A percentile compares a stretch with the other conserved stretches of the same genome.
Conservation (phyloP, 2,329 filamentous ascomycete species). For the Colletotrichum trifolii region DNA sequence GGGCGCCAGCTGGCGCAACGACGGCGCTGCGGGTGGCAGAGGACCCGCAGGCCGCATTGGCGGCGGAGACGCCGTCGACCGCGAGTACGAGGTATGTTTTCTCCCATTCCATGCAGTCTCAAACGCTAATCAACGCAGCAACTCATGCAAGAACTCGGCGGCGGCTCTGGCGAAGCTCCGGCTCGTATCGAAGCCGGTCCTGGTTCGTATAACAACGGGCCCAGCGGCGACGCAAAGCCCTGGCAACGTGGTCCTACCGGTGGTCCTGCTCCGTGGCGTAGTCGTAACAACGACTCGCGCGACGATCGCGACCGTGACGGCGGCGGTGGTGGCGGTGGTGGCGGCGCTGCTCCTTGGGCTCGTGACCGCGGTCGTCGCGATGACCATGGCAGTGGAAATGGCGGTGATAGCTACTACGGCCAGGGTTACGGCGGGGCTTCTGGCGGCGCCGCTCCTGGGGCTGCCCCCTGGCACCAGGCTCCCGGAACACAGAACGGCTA, state of each 20-base stretch:
- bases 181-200: constrained; percentile 90
- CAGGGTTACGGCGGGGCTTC: constrained; percentile 39
- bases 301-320: constrained; percentile 48
- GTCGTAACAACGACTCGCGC: constrained; percentile 64
- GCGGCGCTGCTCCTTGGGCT: constrained; percentile 68
- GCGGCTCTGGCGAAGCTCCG: constrained; percentile 74
- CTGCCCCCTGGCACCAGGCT: constrained; percentile 71
- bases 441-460: constrained; percentile 34
- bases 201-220: constrained; percentile 66
- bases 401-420: constrained; percentile 58
- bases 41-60: constrained; percentile 72
- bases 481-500: constrained; percentile 58
- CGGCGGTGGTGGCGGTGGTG: constrained; percentile 50
- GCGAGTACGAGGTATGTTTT: constrained; percentile 87
- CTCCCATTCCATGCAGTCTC: neutral
- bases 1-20: constrained; percentile 92
- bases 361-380: constrained; percentile 66
- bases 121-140: constrained; percentile 68
- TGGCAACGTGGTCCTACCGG: constrained; percentile 91
- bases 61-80: constrained; percentile 85
- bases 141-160: constrained; percentile 97
- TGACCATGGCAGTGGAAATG: constrained; percentile 48
- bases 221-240: constrained; percentile 75
- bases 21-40: constrained; percentile 60
- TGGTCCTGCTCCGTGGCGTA: constrained; percentile 84